Evolutionary conservation across 192 early-diverging fungal genomes (phyloP).

Genomic region (Chytriomyces confervae): DNA sequence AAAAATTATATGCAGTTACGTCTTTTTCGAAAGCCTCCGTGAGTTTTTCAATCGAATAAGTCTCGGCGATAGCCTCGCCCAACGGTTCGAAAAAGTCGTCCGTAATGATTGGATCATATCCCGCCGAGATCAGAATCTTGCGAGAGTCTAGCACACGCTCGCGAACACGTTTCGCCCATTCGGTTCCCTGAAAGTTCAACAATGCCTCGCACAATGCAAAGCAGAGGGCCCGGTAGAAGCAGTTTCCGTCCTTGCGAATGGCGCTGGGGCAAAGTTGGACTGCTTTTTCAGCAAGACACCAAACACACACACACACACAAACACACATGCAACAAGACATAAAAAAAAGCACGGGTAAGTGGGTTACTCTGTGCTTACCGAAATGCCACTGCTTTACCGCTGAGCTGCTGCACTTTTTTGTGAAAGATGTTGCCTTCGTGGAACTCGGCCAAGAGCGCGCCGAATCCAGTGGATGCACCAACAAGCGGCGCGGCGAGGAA

Average conservation of each 20-base stretch:
- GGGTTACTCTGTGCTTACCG: neutral
- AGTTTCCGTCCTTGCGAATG: conserved; percentile 59
- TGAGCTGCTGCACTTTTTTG: conserved; percentile 10
- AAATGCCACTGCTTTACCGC: neutral
- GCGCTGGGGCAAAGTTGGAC: conserved; percentile 6
- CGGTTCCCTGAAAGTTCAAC: conserved; percentile 9
- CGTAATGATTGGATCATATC: conserved; percentile 55
- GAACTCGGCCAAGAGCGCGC: conserved; percentile 35
- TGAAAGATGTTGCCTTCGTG: neutral
- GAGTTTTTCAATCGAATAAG: conserved; percentile 27
- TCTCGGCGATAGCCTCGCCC: conserved; percentile 36
- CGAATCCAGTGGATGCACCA: conserved; percentile 36
- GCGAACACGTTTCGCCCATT: conserved; percentile 34
- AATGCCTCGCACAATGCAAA: conserved; percentile 53
- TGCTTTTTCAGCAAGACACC: neutral
- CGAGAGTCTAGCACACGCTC: conserved; percentile 25
- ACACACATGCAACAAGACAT: neutral
- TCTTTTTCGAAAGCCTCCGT: conserved; percentile 47
- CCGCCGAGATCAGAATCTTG: conserved; percentile 34
- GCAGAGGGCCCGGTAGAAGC: conserved; percentile 62
- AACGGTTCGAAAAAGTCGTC: conserved; percentile 59
- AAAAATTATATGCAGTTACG: neutral
- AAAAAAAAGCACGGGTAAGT: neutral
- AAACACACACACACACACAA: conserved; percentile 7
- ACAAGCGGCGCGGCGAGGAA: conserved; percentile 49